A percentile compares a stretch with the other conserved stretches of the same genome.
These are phyloP conservation scores for Paramecium caudatum DNA, from an alignment of 73 alveolate species.

Conservation along the genomic window DNA sequence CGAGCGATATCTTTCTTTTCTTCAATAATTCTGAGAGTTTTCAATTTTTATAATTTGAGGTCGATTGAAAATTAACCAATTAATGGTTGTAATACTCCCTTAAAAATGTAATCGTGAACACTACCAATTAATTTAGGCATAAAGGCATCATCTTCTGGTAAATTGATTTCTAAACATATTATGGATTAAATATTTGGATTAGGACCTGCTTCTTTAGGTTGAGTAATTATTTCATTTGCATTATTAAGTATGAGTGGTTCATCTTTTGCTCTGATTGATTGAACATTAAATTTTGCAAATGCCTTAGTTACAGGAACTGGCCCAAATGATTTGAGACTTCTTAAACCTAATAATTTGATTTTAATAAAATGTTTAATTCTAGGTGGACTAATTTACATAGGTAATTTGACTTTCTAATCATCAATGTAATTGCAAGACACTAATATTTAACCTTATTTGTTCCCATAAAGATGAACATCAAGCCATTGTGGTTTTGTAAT, in stretches of 20 bases:
- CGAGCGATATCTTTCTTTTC: slow-evolving; percentile 21
- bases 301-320: slow-evolving; percentile 96
- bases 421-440: slow-evolving; percentile 43
- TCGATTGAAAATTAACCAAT: slow-evolving; percentile 92
- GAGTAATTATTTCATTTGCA: slow-evolving; percentile 89
- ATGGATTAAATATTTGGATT: slow-evolving; percentile 95
- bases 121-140: slow-evolving; percentile 85
- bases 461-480: slow-evolving; percentile 55
- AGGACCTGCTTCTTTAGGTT: slow-evolving; percentile 96
- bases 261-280: slow-evolving; percentile 83
- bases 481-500: slow-evolving; percentile 64
- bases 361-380: slow-evolving; percentile 30
- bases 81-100: slow-evolving; percentile 92
- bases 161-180: slow-evolving; percentile 86
- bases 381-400: slow-evolving; percentile 34
- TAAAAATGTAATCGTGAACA: slow-evolving; percentile 82
- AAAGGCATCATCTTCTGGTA: slow-evolving; percentile 89
- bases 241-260: slow-evolving; percentile 75
- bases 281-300: slow-evolving; percentile 89
- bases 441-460: slow-evolving; percentile 20
- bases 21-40: slow-evolving; percentile 72
- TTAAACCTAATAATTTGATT: slow-evolving; percentile 67
- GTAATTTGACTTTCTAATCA: neutral
- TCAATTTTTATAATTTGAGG: slow-evolving; percentile 79
- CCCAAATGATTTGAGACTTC: slow-evolving; percentile 73